These are phyloP conservation scores for Aspergillus avenaceus DNA, from an alignment of 495 filamentous ascomycete genomes.

Conservation along the genomic window DNA sequence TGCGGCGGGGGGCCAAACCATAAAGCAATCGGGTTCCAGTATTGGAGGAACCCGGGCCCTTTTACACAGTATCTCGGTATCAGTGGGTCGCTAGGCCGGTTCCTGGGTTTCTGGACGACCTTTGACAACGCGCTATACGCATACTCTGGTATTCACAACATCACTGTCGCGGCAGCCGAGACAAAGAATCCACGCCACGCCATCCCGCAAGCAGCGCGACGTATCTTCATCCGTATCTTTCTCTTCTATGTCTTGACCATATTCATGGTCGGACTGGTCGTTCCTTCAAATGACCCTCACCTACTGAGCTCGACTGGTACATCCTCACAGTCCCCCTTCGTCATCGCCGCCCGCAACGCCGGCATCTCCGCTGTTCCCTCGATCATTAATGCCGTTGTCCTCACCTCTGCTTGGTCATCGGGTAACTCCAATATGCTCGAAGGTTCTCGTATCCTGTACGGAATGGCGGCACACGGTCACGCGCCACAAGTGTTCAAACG, in stretches of 20 bases:
- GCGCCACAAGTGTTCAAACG: constrained; percentile 46
- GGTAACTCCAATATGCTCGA: constrained; percentile 48
- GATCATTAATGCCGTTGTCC: constrained; percentile 46
- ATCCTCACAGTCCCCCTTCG: constrained; percentile 47
- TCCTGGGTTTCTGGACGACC: constrained; percentile 57
- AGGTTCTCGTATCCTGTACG: constrained; percentile 43
- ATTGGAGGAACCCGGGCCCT: constrained; percentile 46
- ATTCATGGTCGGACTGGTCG: constrained; percentile 44
- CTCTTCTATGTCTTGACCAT: constrained; percentile 43
- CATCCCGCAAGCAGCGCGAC: constrained; percentile 41
- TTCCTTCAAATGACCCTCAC: constrained; percentile 42
- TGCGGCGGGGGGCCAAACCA: constrained; percentile 33
- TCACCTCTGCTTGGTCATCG: constrained; percentile 44
- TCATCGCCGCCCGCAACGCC: constrained; percentile 46
- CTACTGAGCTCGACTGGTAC: constrained; percentile 41
- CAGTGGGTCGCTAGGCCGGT: constrained; percentile 34
- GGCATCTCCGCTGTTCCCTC: constrained; percentile 47
- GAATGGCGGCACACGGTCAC: constrained; percentile 40
- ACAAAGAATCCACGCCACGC: constrained; percentile 38
- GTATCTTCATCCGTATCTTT: constrained; percentile 40
- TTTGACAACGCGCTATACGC: constrained; percentile 57
- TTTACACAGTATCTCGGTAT: constrained; percentile 45
- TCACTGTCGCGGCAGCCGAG: constrained; percentile 50
- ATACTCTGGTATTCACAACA: constrained; percentile 52
- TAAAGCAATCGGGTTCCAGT: constrained; percentile 36